These are phyloP conservation scores for Flueggea neowawraea DNA, from an alignment of 441 rosid genomes.

Conservation along the genomic window DNA sequence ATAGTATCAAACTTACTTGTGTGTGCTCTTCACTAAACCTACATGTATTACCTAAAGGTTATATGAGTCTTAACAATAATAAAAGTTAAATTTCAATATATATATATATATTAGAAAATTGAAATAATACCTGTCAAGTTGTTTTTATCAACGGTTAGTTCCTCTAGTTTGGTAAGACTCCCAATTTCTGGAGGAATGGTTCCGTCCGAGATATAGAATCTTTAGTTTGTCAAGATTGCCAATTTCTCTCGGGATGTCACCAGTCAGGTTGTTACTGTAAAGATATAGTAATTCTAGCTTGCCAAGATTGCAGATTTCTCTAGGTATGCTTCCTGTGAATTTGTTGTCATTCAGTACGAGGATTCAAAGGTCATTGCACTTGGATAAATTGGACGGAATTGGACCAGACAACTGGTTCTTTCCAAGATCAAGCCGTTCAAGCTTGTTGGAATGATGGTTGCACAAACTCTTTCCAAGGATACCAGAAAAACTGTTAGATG, in stretches of 20 bases:
- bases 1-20: too few relatives aligned
- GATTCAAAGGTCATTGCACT: not conserved
- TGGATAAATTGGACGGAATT: slow-evolving; percentile 6
- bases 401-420: slow-evolving; percentile 3
- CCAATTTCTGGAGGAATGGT: slow-evolving; percentile 11
- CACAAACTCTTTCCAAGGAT: slow-evolving; percentile 2
- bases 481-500: slow-evolving; percentile 3
- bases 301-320: too few relatives aligned
- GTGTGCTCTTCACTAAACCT: too few relatives aligned
- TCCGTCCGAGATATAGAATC: not conserved
- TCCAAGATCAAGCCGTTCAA: not conserved
- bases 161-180: slow-evolving; percentile 1
- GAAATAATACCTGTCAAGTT: slow-evolving; percentile 4
- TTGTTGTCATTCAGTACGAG: not conserved
- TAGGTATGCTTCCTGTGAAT: too few relatives aligned
- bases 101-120: too few relatives aligned
- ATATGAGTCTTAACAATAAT: too few relatives aligned
- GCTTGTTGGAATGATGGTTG: not conserved
- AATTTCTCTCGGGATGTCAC: too few relatives aligned
- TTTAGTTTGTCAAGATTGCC: too few relatives aligned
- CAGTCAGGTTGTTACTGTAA: too few relatives aligned
- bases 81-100: too few relatives aligned
- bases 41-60: too few relatives aligned
- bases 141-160: not conserved
- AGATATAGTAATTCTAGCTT: too few relatives aligned